phyloP scores from a whole-genome alignment of 2,329 filamentous ascomycete genomes.

The Chalaropsis ovoidea region DNA sequence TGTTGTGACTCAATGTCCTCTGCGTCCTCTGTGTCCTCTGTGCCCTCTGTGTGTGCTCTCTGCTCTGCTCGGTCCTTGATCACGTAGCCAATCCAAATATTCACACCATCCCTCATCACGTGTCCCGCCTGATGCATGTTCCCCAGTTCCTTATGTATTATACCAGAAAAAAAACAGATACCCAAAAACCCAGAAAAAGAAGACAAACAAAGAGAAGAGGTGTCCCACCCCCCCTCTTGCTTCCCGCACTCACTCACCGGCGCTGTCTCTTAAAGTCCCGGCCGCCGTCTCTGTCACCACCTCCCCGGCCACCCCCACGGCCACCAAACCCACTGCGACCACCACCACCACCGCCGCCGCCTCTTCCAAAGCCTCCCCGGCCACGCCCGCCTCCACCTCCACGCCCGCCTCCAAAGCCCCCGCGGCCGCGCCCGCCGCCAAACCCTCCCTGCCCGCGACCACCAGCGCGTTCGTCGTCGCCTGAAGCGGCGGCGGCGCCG shows the following conservation, averaged over 20 bases:
- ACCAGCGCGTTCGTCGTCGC: slow-evolving; percentile 12
- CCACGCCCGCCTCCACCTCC: slow-evolving; percentile 16
- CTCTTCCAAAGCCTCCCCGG: slow-evolving; percentile 8
- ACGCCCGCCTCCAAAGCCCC: slow-evolving; percentile 5
- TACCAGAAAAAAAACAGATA: slow-evolving; percentile 1
- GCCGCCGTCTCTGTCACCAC: slow-evolving; percentile 7
- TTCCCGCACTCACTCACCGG: slow-evolving; percentile 6
- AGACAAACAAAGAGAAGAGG: no score
- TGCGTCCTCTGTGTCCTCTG: no score
- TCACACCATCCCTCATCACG: no score
- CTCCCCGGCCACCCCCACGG: slow-evolving; percentile 13
- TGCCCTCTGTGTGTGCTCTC: no score
- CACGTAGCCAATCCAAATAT: no score
- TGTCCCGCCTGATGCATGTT: not conserved
- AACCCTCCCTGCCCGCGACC: slow-evolving; percentile 17
- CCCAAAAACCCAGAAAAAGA: not conserved
- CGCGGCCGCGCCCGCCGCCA: slow-evolving; percentile 11
- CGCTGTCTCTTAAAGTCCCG: slow-evolving; percentile 20
- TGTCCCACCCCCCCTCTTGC: no score
- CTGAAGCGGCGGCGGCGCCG: not conserved
- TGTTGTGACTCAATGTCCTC: no score
- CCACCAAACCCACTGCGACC: slow-evolving; percentile 5
- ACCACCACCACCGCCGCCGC: slow-evolving; percentile 16
- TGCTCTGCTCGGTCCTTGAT: no score
- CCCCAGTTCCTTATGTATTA: not conserved